A percentile compares a stretch with the other conserved stretches of the same genome.
These are phyloP conservation scores for Tetrapyrgos nigripes DNA, from an alignment of 1,284 basidiomycete genomes.

Conservation along the genomic window DNA sequence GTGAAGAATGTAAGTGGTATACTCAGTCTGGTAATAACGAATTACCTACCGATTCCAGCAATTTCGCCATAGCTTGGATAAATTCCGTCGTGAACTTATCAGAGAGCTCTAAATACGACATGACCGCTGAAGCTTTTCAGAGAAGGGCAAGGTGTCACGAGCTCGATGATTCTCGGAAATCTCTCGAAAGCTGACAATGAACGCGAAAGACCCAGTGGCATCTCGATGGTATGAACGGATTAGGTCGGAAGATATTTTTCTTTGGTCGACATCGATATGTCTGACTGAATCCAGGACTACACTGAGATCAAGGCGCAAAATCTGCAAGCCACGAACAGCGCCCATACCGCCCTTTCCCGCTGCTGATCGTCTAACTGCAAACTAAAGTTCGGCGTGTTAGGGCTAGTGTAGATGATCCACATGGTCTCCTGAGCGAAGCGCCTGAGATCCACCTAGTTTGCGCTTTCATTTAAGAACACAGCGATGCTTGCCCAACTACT, in stretches of 20 bases:
- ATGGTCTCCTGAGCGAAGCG: too few relatives aligned
- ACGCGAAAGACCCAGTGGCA: background rate
- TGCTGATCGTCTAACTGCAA: too few relatives aligned
- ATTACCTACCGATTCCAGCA: background rate
- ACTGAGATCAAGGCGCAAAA: background rate
- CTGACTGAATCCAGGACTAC: background rate
- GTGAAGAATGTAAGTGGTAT: background rate
- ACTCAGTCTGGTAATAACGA: background rate
- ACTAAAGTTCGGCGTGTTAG: too few relatives aligned
- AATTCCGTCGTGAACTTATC: background rate
- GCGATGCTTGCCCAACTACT: too few relatives aligned
- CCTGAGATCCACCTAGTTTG: too few relatives aligned
- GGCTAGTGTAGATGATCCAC: background rate
- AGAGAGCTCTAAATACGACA: background rate
- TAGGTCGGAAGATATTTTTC: background rate
- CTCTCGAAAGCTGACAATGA: too few relatives aligned
- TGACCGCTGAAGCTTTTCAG: background rate
- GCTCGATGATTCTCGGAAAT: background rate
- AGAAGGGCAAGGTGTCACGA: background rate
- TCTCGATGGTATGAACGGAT: background rate
- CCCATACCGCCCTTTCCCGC: too few relatives aligned
- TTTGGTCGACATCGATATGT: background rate
- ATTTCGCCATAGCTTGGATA: background rate
- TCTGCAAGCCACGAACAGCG: background rate
- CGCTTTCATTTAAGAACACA: too few relatives aligned